A percentile compares a stretch with the other conserved stretches of the same genome.
phyloP scores from a whole-genome alignment of 306 rosid genomes.

The Corylus avellana region DNA sequence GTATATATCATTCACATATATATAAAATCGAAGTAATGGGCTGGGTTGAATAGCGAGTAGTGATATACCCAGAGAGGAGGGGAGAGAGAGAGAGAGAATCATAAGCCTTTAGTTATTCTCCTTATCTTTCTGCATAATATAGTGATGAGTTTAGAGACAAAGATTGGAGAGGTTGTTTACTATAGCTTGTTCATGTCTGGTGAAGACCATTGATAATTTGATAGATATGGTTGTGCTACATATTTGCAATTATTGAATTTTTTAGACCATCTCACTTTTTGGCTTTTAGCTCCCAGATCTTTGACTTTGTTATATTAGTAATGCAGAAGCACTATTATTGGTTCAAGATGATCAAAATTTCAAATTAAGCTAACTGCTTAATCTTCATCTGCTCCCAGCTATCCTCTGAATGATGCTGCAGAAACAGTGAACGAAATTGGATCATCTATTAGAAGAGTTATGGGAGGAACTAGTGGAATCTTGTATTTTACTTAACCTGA shows the following conservation, averaged over 20 bases:
- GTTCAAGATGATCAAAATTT: constrained; percentile 17
- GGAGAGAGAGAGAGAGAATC: too few relatives aligned
- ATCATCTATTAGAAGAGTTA: constrained; percentile 71
- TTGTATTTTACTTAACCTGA: constrained; percentile 50
- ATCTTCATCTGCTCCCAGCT: constrained; percentile 51
- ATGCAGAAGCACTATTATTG: constrained; percentile 12
- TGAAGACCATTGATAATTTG: not conserved
- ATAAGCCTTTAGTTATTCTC: too few relatives aligned
- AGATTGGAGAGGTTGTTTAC: not conserved
- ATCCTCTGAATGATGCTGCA: constrained; percentile 91
- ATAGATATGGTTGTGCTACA: not conserved
- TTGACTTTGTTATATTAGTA: constrained; percentile 1
- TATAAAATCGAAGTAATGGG: too few relatives aligned
- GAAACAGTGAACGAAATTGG: constrained; percentile 87
- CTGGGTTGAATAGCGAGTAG: too few relatives aligned
- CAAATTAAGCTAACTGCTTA: constrained; percentile 23
- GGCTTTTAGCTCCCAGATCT: constrained; percentile 2
- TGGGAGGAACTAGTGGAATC: constrained; percentile 99
- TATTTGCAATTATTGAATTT: constrained; percentile 11
- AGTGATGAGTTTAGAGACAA: not conserved
- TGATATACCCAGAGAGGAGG: too few relatives aligned
- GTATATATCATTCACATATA: too few relatives aligned
- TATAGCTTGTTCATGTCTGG: not conserved
- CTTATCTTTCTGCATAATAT: not conserved
- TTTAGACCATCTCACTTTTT: not conserved